These are phyloP conservation scores for Phoma sp. DNA, from an alignment of 2,329 filamentous ascomycete genomes.

Conservation along the genomic window DNA sequence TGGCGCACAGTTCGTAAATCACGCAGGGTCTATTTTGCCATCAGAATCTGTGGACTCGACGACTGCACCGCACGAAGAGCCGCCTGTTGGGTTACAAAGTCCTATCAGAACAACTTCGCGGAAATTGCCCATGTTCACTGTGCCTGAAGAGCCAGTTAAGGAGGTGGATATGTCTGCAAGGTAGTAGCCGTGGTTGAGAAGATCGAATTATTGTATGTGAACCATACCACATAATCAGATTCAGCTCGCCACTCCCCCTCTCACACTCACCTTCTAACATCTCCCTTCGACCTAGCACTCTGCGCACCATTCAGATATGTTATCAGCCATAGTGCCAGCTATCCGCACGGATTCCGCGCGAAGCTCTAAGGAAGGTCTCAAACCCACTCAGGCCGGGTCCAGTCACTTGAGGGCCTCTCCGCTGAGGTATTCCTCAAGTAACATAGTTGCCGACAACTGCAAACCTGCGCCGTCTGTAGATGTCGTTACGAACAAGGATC, in stretches of 20 bases:
- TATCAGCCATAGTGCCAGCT: not conserved
- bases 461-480: too few relatives aligned
- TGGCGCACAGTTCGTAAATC: constrained; percentile 32
- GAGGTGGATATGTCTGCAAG: constrained; percentile 47
- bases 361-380: not conserved
- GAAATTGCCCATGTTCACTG: constrained; percentile 53
- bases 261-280: not conserved
- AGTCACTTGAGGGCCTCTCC: not conserved
- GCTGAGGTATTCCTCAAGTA: not conserved
- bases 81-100: constrained; percentile 25
- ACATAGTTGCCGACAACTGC: too few relatives aligned
- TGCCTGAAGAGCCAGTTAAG: constrained; percentile 51
- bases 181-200: constrained; percentile 12
- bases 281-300: not conserved
- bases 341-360: constrained; percentile 5
- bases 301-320: not conserved
- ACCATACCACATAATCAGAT: too few relatives aligned
- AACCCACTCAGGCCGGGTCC: not conserved
- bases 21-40: constrained; percentile 6
- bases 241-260: not conserved
- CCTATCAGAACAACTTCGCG: constrained; percentile 37
- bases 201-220: not conserved
- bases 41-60: not conserved
- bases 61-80: not conserved
- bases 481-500: constrained; percentile 10